Conservation (phyloP, 1,284 basidiomycete species). For the Laetiporus sulphureus region DNA sequence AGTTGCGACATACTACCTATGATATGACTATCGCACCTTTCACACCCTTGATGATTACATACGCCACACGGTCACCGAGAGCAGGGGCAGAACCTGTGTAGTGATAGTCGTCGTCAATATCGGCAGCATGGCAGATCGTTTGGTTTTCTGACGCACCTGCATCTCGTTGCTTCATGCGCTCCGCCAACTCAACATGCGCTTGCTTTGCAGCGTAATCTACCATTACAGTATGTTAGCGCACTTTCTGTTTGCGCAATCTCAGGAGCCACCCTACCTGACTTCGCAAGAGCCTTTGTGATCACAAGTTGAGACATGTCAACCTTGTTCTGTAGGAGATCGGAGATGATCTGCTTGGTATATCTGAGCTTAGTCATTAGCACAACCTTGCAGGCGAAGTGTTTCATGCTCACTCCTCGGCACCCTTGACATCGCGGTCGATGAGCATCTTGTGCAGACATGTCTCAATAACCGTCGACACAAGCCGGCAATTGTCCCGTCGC, state of each 20-base stretch:
- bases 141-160: constrained; percentile 45
- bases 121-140: neutral
- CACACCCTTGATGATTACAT: constrained; percentile 93
- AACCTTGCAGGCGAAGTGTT: too few species aligned
- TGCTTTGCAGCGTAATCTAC: constrained; percentile 87
- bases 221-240: too few species aligned
- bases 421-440: constrained; percentile 88
- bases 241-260: neutral
- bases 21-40: too few species aligned
- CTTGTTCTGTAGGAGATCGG: constrained; percentile 91
- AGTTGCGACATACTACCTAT: too few species aligned
- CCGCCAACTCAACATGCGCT: constrained; percentile 91
- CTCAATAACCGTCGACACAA: constrained; percentile 94
- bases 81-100: constrained; percentile 80
- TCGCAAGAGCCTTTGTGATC: constrained; percentile 93
- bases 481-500: constrained; percentile 90
- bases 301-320: constrained; percentile 97
- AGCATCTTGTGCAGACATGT: constrained; percentile 96
- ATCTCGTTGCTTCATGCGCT: constrained; percentile 91
- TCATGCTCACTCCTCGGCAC: constrained; percentile 81
- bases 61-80: constrained; percentile 92
- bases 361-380: too few species aligned
- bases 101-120: neutral
- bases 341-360: constrained; percentile 88
- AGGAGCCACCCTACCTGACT: constrained; percentile 31